Evolutionary conservation across 2,329 filamentous ascomycete genomes (phyloP), one percentile per base, ranked within the genome.

Genomic region (Beauveria scarabaeidicola): DNA sequence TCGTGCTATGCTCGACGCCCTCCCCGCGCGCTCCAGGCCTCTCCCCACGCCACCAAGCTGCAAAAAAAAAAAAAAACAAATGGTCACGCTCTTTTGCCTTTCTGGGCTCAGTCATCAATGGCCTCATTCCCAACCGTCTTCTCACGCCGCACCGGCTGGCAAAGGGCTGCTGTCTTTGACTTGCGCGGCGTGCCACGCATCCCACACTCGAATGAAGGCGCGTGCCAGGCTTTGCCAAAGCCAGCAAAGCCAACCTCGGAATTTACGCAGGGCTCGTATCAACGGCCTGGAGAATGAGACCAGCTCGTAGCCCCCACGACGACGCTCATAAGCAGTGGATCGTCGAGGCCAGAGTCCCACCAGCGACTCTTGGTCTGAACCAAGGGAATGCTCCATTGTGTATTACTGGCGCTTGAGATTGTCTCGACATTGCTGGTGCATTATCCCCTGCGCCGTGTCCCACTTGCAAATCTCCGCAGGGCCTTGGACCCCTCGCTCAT

Each of bases 341-440:
- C 57, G 29, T 47, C 47, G 57, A 52, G 25, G 52, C 48, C 55
- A 44, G 44, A 25, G 55, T 58, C 55, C 55, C 55, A 58, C 55
- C 55, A 38, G 27, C 40, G 38, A 43, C 44, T 38, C 51, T 59
- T 53, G 57, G 40, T 59, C 52, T 60, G 58, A 56, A 56, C 52
- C 58, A 60, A 60, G 58, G 38, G 58, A 60, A 56, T 56, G 58
- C 52, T 56, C 52, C 58, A 40, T 54, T 53, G 51, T 53, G 51
- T 48, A 40, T 32, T 52, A 52, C 47, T 44, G 19, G 47, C 50
- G 51, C 52, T 60, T 55, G 56, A 58, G 50, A 59, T 59, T 52
- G 57, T 48, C 48, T 56, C 52, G 52, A 40, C 50, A 50, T 53
- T 53, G 27, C 43, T 44, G 40, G 6, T 23, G 21, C 46, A 41